Conservation (phyloP, 208 protist genomes). For the Acanthamoeba royreba region DNA sequence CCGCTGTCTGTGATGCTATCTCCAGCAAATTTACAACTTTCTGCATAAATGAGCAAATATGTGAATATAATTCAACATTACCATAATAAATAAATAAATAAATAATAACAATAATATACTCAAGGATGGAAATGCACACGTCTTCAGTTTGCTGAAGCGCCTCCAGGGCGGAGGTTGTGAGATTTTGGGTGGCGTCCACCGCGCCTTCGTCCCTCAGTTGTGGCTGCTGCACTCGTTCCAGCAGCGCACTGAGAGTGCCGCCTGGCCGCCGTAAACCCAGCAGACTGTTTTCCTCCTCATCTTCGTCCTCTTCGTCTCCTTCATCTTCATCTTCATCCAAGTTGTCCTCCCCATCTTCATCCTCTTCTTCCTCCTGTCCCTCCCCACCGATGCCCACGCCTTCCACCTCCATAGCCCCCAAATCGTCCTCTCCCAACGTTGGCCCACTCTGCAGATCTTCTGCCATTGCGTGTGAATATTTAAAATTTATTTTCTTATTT, state of each 20-base stretch:
- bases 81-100: not conserved
- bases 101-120: not conserved
- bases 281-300: not conserved
- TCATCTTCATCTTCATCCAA: not conserved
- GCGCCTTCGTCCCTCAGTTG: too few species aligned
- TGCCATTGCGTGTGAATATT: not conserved
- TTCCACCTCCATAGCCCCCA: not conserved
- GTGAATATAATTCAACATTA: not conserved
- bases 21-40: not conserved
- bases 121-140: not conserved
- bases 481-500: too few species aligned
- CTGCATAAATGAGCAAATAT: too few species aligned
- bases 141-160: not conserved
- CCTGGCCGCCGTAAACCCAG: not conserved
- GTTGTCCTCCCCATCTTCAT: not conserved
- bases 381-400: not conserved
- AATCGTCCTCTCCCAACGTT: not conserved
- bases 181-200: too few species aligned
- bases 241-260: not conserved
- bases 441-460: not conserved
- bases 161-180: not conserved
- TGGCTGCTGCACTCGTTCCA: not conserved
- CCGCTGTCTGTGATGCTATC: not conserved
- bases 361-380: not conserved
- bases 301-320: not conserved